Base-by-base conservation (phyloP, 2,329 filamentous ascomycete genomes). In the Nothopassalora personata region DNA sequence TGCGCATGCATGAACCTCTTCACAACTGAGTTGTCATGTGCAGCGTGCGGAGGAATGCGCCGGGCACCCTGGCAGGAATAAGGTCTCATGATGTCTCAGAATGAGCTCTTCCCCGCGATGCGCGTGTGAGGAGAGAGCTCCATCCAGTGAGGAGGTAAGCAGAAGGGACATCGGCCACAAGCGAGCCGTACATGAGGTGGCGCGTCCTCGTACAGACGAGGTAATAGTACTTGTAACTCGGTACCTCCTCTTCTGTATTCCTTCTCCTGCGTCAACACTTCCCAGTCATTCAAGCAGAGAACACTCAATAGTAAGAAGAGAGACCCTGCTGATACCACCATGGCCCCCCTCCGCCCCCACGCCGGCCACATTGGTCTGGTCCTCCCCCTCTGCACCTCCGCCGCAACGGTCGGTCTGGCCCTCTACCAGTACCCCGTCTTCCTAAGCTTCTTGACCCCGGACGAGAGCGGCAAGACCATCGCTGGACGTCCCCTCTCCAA, bases 381-480 rank as follows among this genome's bases (percentile, higher is more conserved):
- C 51, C 57, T 70, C 6, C 69, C 69, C 10, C 62, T 71, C 28
- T 69, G 66, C 60, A 68, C 67, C 6, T 66, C 65, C 30, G 66
- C 66, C 34, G 69, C 69, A 11, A 69, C 67, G n/a, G 59, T 71
- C 55, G 69, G 67, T 19, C 63, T 70, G 3, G 64, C 68, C 15
- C 58, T 69, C 11, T 67, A 67, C 57, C 67, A 70, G 53, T 69
- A 65, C 49, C 66, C 69, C 19, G 54, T 70, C n/a, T 67, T 70
- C 60, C 28, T 63, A 33, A 55, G 64, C 15, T 68, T 70, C 58
- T 59, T 70, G 3, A 54, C 49, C 33, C 58, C 60, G 27, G 53
- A 57, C 53, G 31, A 53, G 30, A 33, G 28, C 8, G 58, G 58
- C 23, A 51, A 60, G 34, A 50, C 62, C 15, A 60, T 68, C 34